Evolutionary conservation across 225 moss, liverwort and hornwort genomes (phyloP).

Genomic region (Physcomitrellopsis africana): DNA sequence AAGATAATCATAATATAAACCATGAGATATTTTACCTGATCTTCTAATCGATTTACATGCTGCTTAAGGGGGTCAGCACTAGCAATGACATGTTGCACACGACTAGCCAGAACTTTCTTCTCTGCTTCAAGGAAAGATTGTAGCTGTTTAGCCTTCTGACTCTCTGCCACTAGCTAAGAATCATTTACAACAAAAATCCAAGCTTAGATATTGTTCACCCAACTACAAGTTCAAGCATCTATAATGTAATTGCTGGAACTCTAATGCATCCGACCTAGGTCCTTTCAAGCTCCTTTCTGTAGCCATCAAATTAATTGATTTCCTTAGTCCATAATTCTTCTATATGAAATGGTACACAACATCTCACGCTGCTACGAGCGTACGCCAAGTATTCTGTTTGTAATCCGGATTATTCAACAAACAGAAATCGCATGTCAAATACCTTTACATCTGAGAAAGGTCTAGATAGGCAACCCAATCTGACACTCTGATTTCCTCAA

Average conservation of each 20-base stretch:
- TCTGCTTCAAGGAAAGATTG: constrained; percentile 86
- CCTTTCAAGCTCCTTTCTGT: not conserved
- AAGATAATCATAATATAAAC: constrained; percentile 20
- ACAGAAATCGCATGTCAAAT: constrained; percentile 9
- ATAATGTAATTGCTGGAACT: not conserved
- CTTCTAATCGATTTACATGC: constrained; percentile 85
- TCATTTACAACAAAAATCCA: constrained; percentile 16
- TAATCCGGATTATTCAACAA: constrained; percentile 16
- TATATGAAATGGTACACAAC: not conserved
- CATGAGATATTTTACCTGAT: constrained; percentile 62
- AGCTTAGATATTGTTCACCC: constrained; percentile 19
- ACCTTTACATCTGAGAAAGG: not conserved
- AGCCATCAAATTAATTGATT: not conserved
- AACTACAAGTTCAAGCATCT: not conserved
- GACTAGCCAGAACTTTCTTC: constrained; percentile 80
- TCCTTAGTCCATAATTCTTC: constrained; percentile 4
- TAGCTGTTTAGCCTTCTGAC: constrained; percentile 93
- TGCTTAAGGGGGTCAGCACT: constrained; percentile 82
- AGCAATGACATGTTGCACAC: constrained; percentile 85
- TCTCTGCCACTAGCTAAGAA: constrained; percentile 92
- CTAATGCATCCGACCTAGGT: constrained; percentile 7
- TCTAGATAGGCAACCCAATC: constrained; percentile 4
- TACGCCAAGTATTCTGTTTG: constrained; percentile 16
- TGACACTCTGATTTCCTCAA: not conserved
- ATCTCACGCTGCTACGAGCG: constrained; percentile 2